Conservation (phyloP, 352 stramenopile species). For the Phytopythium cucurbitacearum region DNA sequence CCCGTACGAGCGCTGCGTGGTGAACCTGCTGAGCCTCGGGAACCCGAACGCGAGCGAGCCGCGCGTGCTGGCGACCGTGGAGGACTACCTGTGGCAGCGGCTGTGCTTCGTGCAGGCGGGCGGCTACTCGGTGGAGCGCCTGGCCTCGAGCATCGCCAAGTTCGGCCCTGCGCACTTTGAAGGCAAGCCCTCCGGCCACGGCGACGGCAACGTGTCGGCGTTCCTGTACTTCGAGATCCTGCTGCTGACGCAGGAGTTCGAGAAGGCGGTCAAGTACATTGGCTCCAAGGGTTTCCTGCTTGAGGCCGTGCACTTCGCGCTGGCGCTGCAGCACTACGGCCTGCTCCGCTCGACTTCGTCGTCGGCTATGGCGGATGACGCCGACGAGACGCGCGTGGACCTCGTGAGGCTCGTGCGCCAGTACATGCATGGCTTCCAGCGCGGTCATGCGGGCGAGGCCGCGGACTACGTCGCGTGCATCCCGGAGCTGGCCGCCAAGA, state of each 20-base stretch:
- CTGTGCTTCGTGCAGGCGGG: slow-evolving; percentile 77
- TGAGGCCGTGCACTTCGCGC: slow-evolving; percentile 77
- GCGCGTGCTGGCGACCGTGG: slow-evolving; percentile 73
- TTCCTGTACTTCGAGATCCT: slow-evolving; percentile 84
- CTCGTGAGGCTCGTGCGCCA: slow-evolving; percentile 77
- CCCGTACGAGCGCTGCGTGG: slow-evolving; percentile 72
- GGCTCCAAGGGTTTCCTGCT: slow-evolving; percentile 69
- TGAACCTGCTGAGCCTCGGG: slow-evolving; percentile 76
- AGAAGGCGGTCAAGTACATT: slow-evolving; percentile 79
- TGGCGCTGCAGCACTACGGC: slow-evolving; percentile 78
- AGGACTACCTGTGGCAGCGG: slow-evolving; percentile 85
- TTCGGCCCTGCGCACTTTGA: slow-evolving; percentile 77
- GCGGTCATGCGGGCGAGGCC: slow-evolving; percentile 66
- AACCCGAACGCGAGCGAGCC: slow-evolving; percentile 75
- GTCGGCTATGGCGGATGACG: slow-evolving; percentile 31
- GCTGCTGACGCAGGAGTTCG: slow-evolving; percentile 74
- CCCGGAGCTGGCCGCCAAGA: slow-evolving; percentile 51
- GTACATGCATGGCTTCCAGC: slow-evolving; percentile 82
- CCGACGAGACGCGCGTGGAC: slow-evolving; percentile 60
- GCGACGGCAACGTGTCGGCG: slow-evolving; percentile 35
- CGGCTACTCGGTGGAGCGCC: slow-evolving; percentile 52
- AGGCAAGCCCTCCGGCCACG: slow-evolving; percentile 16
- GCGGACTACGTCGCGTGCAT: slow-evolving; percentile 81
- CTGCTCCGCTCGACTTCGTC: slow-evolving; percentile 58
- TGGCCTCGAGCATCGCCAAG: slow-evolving; percentile 72